Evolutionary conservation across 2,329 filamentous ascomycete species (phyloP).

Genomic region (Trichoderma atrobrunneum): DNA sequence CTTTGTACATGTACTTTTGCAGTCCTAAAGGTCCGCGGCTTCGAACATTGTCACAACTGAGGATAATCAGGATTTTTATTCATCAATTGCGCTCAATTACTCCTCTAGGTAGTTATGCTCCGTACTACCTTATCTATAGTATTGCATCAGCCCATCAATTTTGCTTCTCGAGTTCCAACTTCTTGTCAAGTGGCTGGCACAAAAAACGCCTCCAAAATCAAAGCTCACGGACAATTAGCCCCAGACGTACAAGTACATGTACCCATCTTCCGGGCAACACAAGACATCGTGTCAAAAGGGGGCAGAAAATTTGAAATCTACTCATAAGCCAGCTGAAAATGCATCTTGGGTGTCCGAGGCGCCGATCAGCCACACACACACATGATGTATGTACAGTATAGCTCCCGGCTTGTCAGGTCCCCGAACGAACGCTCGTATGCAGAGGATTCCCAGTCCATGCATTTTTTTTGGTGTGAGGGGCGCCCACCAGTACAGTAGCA

Average conservation of each 20-base stretch:
- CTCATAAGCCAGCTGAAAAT: neutral
- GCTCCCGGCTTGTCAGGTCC: constrained; percentile 7
- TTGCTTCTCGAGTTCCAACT: neutral
- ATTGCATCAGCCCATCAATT: neutral
- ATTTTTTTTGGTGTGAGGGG: constrained; percentile 10
- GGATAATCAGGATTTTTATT: neutral
- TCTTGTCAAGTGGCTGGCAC: neutral
- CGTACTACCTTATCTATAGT: neutral
- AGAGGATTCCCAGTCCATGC: neutral
- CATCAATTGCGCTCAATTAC: neutral
- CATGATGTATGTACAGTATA: no score
- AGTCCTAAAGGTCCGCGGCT: neutral
- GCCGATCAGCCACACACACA: constrained; percentile 10
- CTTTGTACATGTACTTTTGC: neutral
- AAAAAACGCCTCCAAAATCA: neutral
- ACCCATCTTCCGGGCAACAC: neutral
- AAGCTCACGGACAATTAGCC: neutral
- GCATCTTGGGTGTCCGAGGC: constrained; percentile 1
- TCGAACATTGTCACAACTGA: neutral
- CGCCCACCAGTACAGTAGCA: neutral
- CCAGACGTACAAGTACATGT: neutral
- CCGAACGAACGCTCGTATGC: neutral
- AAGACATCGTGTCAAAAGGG: neutral
- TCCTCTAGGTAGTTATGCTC: neutral
- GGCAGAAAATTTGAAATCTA: neutral